These are phyloP conservation scores for Leishmania lainsoni DNA, from an alignment of 208 protist genomes.

Conservation along the genomic window DNA sequence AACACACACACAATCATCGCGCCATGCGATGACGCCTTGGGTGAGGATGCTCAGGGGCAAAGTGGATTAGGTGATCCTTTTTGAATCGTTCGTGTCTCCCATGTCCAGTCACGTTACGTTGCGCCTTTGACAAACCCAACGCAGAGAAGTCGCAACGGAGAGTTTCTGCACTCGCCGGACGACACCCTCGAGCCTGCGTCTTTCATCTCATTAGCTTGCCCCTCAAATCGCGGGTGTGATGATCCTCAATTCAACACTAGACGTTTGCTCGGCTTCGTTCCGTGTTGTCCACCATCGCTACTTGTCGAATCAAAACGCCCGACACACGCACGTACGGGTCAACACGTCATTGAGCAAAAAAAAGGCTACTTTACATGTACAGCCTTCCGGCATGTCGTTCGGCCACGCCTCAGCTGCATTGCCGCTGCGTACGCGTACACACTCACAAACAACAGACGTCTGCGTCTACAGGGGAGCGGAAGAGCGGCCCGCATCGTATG, in stretches of 20 bases:
- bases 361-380: background rate
- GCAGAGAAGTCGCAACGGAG: background rate
- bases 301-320: background rate
- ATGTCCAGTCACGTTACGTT: background rate
- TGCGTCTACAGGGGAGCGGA: background rate
- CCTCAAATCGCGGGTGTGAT: no score
- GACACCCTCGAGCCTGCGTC: background rate
- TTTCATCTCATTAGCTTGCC: background rate
- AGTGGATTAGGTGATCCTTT: no score
- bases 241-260: background rate
- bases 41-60: background rate
- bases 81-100: background rate
- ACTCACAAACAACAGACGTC: background rate
- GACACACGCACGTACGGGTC: background rate
- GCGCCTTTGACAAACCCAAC: background rate
- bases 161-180: background rate
- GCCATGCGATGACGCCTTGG: background rate
- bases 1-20: background rate
- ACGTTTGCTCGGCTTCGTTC: background rate
- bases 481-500: background rate
- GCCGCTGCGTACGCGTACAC: background rate
- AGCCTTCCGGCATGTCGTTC: background rate
- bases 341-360: background rate
- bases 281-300: background rate
- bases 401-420: background rate